Evolutionary conservation across 306 rosid species (phyloP), one percentile per base, ranked within the genome.

Genomic region (Fragaria nilgerrensis): DNA sequence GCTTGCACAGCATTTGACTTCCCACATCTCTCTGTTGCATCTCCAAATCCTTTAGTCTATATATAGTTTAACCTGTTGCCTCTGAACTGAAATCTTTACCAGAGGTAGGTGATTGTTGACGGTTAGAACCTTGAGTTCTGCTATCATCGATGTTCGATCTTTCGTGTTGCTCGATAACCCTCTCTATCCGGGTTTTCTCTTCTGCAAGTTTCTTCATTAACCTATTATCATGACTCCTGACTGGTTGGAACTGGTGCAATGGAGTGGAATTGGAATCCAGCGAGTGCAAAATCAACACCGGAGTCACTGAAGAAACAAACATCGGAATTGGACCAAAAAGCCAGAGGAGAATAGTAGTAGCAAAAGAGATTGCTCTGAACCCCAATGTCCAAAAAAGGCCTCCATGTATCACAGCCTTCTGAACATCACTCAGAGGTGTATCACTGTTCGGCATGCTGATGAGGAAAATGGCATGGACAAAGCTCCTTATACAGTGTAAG

Each of bases 381-480:
- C 78, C 78, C 70, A 74, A 27, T 4, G 70, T 59, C 70, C 78
- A 74, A 66, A 59, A 74, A 9, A 59, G 12, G 32, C 78, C 44
- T 6, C 78, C 78, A 6, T 22, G 65, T 11, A 61, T 19, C 32
- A 74, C 78, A 5, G 58, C 78, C 59, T 74, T 74, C 58, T 59
- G 43, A 1, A 74, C 58, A 17, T 74, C 58, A 27, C 10, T 66
- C 29, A 23, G 20, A 74, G 78, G 78, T 15, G 65, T 74, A 23
- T 74, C 78, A 27, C 58, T 16, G 70, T 74, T 22, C 12, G 70
- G 78, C 70, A 74, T 74, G 56, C 70, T 74, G 25, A 74, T 74
- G 70, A 74, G 78, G 58, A 74, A 74, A 74, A 23, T 59, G 70
- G 45, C 78, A 43, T 74, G 78, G 69, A 74, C 55, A 44, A 59